Percentiles rank a stretch among this genome's conserved stretches.
Evolutionary conservation across 371 early-diverging fungal genomes (phyloP).

Genomic region (Nosema bombycis): DNA sequence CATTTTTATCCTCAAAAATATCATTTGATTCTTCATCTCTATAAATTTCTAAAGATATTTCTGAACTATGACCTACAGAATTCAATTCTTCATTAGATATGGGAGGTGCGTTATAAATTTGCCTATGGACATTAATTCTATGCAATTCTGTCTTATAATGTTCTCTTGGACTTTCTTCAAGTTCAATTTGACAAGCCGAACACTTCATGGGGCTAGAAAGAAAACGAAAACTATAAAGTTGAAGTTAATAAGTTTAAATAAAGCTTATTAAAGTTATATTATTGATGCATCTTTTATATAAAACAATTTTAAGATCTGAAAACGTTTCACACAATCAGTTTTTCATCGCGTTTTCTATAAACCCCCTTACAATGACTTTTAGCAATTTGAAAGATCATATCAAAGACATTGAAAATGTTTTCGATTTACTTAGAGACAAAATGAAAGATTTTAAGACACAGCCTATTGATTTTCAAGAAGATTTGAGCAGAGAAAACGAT

Average conservation of each 20-base stretch:
- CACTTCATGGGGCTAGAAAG: slow-evolving; percentile 33
- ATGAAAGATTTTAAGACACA: slow-evolving; percentile 1
- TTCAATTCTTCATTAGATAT: slow-evolving; percentile 33
- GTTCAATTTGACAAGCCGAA: slow-evolving; percentile 42
- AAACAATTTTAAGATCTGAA: not conserved
- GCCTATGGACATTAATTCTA: slow-evolving; percentile 43
- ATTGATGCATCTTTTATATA: not conserved
- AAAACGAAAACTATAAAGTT: not conserved
- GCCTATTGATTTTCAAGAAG: not conserved
- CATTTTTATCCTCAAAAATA: not conserved
- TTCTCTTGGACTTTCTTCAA: slow-evolving; percentile 16
- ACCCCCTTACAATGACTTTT: not conserved
- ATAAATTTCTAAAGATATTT: slow-evolving; percentile 18
- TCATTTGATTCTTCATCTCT: not conserved
- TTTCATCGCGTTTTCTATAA: not conserved
- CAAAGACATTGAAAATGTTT: not conserved
- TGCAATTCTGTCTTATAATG: slow-evolving; percentile 43
- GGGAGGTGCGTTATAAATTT: slow-evolving; percentile 40
- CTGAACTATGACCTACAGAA: slow-evolving; percentile 11
- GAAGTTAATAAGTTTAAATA: not conserved
- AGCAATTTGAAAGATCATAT: not conserved
- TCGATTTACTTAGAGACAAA: not conserved
- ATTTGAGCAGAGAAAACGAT: not conserved
- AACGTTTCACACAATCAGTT: not conserved
- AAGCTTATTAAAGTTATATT: not conserved